Evolutionary conservation across 371 early-diverging fungal species (phyloP), one percentile per base, ranked within the genome.

Genomic region (Apophysomyces ossiformis): DNA sequence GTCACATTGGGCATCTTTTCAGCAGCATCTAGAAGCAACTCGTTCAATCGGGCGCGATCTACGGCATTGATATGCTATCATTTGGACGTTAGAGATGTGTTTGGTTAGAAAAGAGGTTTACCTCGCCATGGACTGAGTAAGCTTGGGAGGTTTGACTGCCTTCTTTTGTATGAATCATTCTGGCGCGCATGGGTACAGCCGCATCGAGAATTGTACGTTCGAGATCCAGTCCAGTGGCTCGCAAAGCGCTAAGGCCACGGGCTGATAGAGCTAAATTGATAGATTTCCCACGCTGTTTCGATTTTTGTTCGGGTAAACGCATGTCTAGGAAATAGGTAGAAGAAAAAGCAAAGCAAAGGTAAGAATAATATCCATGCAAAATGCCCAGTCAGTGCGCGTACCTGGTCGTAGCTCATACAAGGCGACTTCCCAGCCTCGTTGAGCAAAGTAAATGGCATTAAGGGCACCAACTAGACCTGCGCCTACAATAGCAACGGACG

Each of bases 391-490:
- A 6, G 26, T 26, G 11, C 43, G 5, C 37, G 61, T 89, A 96
- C 96, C 96, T 76, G 89, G 84, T 4, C 97, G 88, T 67, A 88
- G 78, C 68, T 98, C 99, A 71, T 85, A 97, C 45, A 98, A 75
- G 38, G 86, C 83, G 6, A 97, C 97, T 57, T 85, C 75, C 95
- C 95, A 97, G 13, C 96, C 96, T 43, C 93, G 89, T 75, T 90
- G 87, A 21, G 96, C 96, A 87, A 96, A 92, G 77, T 94, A 96
- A 57, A 96, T 89, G 21, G 95, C 93, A 37, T 90, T 82, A 58
- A 98, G 85, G 1, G 93, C 82, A 2, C 99, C 99, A 5, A 98
- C 99, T 36, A 95, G 90, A 16, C 99, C 99, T 50, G 91, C 98
- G 43, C 99, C 99, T 1, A 96, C 87, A 68, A 98, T 85, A 41